Evolutionary conservation across 768 basidiomycete genomes (phyloP).

Genomic region (Phaeotremella skinneri): DNA sequence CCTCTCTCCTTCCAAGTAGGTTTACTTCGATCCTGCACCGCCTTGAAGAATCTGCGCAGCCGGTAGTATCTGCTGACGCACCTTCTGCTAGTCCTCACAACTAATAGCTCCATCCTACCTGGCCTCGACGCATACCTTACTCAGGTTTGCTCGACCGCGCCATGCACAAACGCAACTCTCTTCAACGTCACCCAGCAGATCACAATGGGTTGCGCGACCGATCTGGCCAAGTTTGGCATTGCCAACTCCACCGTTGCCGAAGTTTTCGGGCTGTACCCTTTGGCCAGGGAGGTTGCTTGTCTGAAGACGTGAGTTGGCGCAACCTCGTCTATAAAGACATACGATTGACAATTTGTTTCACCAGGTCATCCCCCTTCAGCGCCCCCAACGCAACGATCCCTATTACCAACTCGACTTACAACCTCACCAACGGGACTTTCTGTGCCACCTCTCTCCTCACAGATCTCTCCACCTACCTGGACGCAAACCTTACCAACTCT

Average conservation of each 20-base stretch:
- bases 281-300: constrained; percentile 45
- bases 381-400: constrained; percentile 20
- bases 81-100: constrained; percentile 19
- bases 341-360: constrained; percentile 1
- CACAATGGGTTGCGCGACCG: constrained; percentile 28
- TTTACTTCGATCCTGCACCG: constrained; percentile 4
- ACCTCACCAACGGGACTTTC: constrained; percentile 46
- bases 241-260: constrained; percentile 24
- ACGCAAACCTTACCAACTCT: constrained; percentile 37
- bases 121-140: constrained; percentile 38
- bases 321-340: not conserved
- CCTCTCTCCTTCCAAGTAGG: constrained; percentile 5
- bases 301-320: constrained; percentile 34
- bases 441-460: constrained; percentile 44
- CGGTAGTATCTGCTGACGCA: not conserved
- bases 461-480: constrained; percentile 41
- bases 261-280: constrained; percentile 37
- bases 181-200: constrained; percentile 22
- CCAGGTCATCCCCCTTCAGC: constrained; percentile 11
- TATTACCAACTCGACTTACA: constrained; percentile 31
- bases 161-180: constrained; percentile 33
- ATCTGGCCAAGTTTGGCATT: constrained; percentile 28
- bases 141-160: constrained; percentile 26
- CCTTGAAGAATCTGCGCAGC: not conserved
- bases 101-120: constrained; percentile 38